phyloP scores from a whole-genome alignment of 139 green algal genomes.

The Chlorella sp. region DNA sequence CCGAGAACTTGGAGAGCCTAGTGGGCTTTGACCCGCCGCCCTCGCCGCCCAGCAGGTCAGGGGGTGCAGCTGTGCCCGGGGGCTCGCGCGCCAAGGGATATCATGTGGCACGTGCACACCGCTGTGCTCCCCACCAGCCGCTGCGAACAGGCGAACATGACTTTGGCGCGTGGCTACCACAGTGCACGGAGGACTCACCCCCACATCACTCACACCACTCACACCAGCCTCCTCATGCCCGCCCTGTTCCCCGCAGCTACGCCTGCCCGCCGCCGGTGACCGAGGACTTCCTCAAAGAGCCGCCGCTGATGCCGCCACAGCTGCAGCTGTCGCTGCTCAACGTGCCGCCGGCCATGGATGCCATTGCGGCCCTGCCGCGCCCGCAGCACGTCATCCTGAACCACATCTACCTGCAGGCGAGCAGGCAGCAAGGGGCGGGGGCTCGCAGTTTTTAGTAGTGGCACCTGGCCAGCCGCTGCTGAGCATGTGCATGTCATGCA shows the following conservation, averaged over 20 bases:
- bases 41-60: constrained; percentile 74
- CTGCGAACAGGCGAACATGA: too few relatives aligned
- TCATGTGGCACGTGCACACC: too few relatives aligned
- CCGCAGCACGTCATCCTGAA: constrained; percentile 99
- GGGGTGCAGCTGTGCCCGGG: not conserved
- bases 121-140: too few relatives aligned
- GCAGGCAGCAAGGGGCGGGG: not conserved
- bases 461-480: too few relatives aligned
- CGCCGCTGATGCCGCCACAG: constrained; percentile 90
- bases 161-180: too few relatives aligned
- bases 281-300: constrained; percentile 98
- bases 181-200: too few relatives aligned
- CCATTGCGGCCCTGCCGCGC: constrained; percentile 84
- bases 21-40: constrained; percentile 91
- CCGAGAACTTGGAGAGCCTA: constrained; percentile 94
- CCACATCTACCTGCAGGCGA: constrained; percentile 85
- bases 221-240: not conserved
- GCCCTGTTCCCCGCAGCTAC: constrained; percentile 78
- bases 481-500: too few relatives aligned
- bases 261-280: constrained; percentile 61
- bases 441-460: too few relatives aligned
- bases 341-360: constrained; percentile 82
- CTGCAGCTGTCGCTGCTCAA: constrained; percentile 98
- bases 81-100: not conserved
- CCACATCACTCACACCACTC: too few relatives aligned